Base-by-base conservation (phyloP, 192 early-diverging fungal species). In the Coemansia reversa region DNA sequence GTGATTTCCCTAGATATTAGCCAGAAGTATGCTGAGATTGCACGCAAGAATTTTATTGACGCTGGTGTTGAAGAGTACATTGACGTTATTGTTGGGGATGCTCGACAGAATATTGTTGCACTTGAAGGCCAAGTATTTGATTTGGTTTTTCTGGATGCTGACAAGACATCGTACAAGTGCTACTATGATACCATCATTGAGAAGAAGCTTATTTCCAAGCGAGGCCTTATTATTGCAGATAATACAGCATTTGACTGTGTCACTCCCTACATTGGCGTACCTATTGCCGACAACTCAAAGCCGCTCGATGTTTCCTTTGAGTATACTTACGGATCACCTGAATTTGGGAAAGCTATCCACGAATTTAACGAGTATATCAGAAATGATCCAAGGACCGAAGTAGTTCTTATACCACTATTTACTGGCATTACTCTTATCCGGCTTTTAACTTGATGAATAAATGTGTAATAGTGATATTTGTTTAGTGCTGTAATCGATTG, bases 111-210 rank as follows among this genome's bases (percentile, higher is more conserved):
- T 45, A 53, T 74, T 45, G 77, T 70, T 9, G 66, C 65, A 25
- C 66, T 75, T 9, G 74, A 69, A 5, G 82, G 72, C 25, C 71
- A 79, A 25, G 35, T 65, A 33, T 91, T 88, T 71, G 88, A 91
- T 25, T 28, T 87, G 9, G 70, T 86, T 1, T 91, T 89, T 58
- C 55, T 91, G 27, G 91, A 93, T 60, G 91, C 91, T 1, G 85
- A 93, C 67, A 91, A 93, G 63, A 60, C 67, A 22, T 82, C 76
- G 6, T 91, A 93, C 62, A 77, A 79, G 55, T 68, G 70, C 2
- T 90, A 93, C 65, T 89, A 82, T 48, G 78, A 91, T 33, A 70
- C 75, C 7, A 79, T 90, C 49, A 60, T 93, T 24, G 80, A 89
- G n/a, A 72, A 78, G 14, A 64, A 79, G 8, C 62, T 91, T 11